Evolutionary conservation across 139 green algal species (phyloP).

Genomic region (Eudorina sp.): DNA sequence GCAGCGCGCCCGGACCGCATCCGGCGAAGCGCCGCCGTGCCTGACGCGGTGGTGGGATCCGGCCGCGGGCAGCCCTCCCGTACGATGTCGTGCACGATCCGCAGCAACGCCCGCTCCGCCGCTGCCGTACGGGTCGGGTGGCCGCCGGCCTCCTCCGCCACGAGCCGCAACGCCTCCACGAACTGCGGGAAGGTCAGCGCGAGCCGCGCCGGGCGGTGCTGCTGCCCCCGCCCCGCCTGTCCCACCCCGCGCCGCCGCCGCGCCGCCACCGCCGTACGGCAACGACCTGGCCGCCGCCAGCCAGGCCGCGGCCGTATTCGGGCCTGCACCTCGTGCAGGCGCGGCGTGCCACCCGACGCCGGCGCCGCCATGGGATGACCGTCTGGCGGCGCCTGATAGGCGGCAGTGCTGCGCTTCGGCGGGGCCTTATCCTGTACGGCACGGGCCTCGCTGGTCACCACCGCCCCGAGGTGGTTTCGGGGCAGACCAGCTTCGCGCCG

Average conservation of each 20-base stretch:
- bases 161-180: constrained; percentile 55
- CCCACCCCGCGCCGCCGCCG: background rate
- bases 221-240: background rate
- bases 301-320: constrained; percentile 7
- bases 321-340: constrained; percentile 14
- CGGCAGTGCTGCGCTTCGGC: constrained; percentile 13
- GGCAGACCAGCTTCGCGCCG: constrained; percentile 10
- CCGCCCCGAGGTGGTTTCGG: constrained; percentile 4
- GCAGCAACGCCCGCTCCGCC: constrained; percentile 15
- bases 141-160: constrained; percentile 52
- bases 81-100: constrained; percentile 19
- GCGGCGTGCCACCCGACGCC: background rate
- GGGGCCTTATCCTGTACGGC: background rate
- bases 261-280: constrained; percentile 14
- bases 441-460: background rate
- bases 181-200: constrained; percentile 58
- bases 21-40: background rate
- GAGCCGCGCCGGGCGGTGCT: constrained; percentile 48
- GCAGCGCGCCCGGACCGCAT: background rate
- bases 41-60: constrained; percentile 3
- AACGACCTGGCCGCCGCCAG: constrained; percentile 1
- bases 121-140: constrained; percentile 13
- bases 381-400: constrained; percentile 2
- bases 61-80: constrained; percentile 30
- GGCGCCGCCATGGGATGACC: background rate